Evolutionary conservation across 2,329 filamentous ascomycete genomes (phyloP).

Genomic region (Ophiostoma ips): DNA sequence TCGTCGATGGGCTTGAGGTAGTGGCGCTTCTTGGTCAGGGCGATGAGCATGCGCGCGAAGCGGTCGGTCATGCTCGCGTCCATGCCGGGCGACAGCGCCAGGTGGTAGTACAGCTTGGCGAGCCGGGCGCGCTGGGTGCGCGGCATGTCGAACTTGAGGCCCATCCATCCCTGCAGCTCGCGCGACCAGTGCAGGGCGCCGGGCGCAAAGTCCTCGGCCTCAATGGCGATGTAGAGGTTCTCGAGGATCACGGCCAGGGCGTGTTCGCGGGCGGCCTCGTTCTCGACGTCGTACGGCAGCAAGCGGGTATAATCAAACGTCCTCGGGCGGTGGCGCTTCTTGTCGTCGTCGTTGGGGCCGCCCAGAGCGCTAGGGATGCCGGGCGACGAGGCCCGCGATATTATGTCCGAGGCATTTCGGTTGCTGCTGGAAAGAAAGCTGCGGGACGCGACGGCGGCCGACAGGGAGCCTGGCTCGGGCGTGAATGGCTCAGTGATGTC

Average conservation of each 20-base stretch:
- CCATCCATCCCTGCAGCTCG: constrained; percentile 88
- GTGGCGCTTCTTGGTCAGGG: constrained; percentile 90
- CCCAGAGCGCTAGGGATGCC: constrained; percentile 46
- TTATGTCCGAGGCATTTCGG: constrained; percentile 48
- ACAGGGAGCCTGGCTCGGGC: constrained; percentile 21
- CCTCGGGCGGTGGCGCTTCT: constrained; percentile 62
- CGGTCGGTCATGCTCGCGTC: constrained; percentile 71
- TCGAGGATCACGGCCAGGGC: constrained; percentile 81
- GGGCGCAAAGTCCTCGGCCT: constrained; percentile 85
- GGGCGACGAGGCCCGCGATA: constrained; percentile 77
- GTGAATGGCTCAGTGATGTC: constrained; percentile 18
- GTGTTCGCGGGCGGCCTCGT: constrained; percentile 59
- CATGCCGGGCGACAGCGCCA: constrained; percentile 77
- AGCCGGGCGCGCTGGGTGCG: constrained; percentile 70
- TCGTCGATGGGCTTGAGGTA: constrained; percentile 86
- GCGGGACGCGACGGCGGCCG: constrained; percentile 22
- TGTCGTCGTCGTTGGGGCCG: constrained; percentile 34
- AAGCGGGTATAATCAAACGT: constrained; percentile 89
- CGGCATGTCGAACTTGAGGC: constrained; percentile 93
- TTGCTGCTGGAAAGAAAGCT: constrained; percentile 25
- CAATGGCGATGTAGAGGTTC: constrained; percentile 81
- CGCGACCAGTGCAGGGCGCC: constrained; percentile 95
- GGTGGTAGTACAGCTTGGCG: constrained; percentile 86
- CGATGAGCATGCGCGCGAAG: constrained; percentile 93
- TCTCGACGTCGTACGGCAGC: constrained; percentile 79